phyloP scores from a whole-genome alignment of 305 asterid species.

The Fraxinus velutina region DNA sequence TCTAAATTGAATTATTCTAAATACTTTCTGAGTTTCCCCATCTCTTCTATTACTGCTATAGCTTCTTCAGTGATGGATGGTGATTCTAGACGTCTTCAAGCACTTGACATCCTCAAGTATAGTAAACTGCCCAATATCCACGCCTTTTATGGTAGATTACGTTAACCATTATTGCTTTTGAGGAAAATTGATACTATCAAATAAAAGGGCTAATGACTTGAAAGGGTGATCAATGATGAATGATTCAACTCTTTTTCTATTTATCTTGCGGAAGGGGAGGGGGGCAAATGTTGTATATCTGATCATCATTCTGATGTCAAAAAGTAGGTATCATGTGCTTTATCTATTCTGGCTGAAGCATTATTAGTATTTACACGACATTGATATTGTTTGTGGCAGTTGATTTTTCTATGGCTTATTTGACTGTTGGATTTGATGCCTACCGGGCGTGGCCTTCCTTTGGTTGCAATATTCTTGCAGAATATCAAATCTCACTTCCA shows the following conservation, averaged over 20 bases:
- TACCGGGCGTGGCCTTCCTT: neutral
- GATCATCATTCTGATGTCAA: neutral
- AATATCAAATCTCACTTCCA: neutral
- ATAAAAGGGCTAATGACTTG: neutral
- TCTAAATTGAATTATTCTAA: neutral
- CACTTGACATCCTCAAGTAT: neutral
- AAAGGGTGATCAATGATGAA: neutral
- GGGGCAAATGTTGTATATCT: neutral
- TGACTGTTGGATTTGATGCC: neutral
- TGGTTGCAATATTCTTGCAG: neutral
- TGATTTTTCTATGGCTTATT: neutral
- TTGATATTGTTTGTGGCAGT: neutral
- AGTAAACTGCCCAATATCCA: neutral
- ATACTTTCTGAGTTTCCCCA: neutral
- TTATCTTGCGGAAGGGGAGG: neutral
- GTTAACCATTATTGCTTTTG: neutral
- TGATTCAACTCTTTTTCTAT: neutral
- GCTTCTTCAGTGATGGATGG: neutral
- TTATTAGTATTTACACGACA: neutral
- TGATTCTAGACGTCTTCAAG: constrained; percentile 1
- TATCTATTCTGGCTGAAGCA: neutral
- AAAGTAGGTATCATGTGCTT: neutral
- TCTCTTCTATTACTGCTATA: neutral
- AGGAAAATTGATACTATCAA: neutral
- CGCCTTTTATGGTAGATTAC: neutral